Evolutionary conservation across 768 basidiomycete species (phyloP).

Genomic region (Kwoniella mangroviensis): DNA sequence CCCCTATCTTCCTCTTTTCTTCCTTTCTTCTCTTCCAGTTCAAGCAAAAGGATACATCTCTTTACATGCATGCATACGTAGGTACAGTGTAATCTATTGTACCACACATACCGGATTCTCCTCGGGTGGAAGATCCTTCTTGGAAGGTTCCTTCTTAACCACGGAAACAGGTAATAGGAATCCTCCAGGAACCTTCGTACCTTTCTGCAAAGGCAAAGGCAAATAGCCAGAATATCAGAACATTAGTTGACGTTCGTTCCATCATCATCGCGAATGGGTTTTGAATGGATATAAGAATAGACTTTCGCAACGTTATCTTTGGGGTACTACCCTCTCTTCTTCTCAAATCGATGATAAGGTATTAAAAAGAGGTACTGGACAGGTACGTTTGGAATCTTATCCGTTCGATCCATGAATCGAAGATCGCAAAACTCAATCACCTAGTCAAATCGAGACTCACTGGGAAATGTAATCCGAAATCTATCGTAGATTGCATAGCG

Average conservation of each 20-base stretch:
- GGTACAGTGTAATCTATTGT: conserved; percentile 19
- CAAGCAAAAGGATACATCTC: background rate
- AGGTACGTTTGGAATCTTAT: too few relatives aligned
- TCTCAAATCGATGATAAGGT: too few relatives aligned
- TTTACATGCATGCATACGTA: background rate
- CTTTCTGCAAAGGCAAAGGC: conserved; percentile 26
- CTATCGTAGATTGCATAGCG: conserved; percentile 52
- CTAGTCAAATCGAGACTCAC: conserved; percentile 29
- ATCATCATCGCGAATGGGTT: background rate
- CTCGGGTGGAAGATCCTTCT: conserved; percentile 15
- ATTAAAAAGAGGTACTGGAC: too few relatives aligned
- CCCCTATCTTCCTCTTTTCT: background rate
- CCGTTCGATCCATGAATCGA: too few relatives aligned
- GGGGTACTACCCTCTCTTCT: too few relatives aligned
- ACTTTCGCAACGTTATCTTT: too few relatives aligned
- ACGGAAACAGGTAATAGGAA: conserved; percentile 50
- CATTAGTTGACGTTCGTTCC: too few relatives aligned
- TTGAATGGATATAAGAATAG: background rate
- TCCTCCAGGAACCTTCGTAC: conserved; percentile 52
- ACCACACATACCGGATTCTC: conserved; percentile 38
- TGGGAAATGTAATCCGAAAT: conserved; percentile 52
- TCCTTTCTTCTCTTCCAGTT: conserved; percentile 13
- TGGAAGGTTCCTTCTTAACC: conserved; percentile 37
- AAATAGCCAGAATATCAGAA: conserved; percentile 10
- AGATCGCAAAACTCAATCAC: background rate